Conservation (phyloP, 139 green algal species). For the Chlamydomonas asymmetrica region DNA sequence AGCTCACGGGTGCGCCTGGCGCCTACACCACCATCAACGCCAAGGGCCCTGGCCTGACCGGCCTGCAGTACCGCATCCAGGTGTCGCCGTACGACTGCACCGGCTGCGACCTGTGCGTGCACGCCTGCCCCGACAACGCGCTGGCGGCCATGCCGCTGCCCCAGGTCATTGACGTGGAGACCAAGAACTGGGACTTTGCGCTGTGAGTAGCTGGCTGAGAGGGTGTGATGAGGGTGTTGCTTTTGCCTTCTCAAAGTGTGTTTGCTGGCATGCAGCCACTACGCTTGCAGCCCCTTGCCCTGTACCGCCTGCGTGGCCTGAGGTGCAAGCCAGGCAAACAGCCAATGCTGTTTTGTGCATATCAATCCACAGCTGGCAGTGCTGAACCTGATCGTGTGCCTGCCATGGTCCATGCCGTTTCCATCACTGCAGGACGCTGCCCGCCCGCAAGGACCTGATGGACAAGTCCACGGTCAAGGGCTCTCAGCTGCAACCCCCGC, state of each 20-base stretch:
- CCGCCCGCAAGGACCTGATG: constrained; percentile 42
- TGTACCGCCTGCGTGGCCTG: too few species aligned
- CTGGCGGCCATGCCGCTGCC: constrained; percentile 39
- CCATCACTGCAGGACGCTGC: constrained; percentile 33
- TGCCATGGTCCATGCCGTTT: too few species aligned
- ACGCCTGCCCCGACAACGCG: constrained; percentile 57
- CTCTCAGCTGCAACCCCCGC: constrained; percentile 53
- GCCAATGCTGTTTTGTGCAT: too few species aligned
- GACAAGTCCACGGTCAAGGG: constrained; percentile 50
- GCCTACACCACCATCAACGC: constrained; percentile 40
- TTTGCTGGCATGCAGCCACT: too few species aligned
- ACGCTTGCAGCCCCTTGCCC: too few species aligned
- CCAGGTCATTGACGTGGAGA: constrained; percentile 38
- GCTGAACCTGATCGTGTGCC: too few species aligned
- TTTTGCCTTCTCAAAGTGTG: too few species aligned
- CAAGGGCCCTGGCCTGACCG: constrained; percentile 33
- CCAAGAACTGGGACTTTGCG: constrained; percentile 49
- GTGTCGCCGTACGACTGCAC: constrained; percentile 66
- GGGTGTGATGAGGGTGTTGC: too few species aligned
- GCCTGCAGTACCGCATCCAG: constrained; percentile 61
- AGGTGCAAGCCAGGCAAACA: too few species aligned
- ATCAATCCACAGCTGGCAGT: too few species aligned
- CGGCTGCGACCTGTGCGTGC: constrained; percentile 63
- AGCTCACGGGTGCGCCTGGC: constrained; percentile 39
- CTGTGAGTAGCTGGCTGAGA: too few species aligned